Base-by-base conservation (phyloP, 805 yeast species). In the Myxozyma udenii region DNA sequence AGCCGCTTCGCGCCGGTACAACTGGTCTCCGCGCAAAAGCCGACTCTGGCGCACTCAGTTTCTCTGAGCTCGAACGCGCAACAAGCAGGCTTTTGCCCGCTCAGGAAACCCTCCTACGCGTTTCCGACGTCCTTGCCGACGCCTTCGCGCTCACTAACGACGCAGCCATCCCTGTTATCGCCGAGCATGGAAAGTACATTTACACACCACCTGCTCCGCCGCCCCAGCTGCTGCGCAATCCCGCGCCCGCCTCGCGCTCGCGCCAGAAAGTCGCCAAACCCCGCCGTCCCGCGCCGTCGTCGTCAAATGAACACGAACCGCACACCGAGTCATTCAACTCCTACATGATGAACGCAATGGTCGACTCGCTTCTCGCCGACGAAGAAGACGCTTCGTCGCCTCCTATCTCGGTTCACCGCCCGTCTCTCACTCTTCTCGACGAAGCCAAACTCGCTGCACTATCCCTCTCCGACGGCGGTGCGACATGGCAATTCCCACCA, bases 311-410 rank as follows among this genome's bases (percentile, higher is more conserved):
- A n/a, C n/a, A n/a, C n/a, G n/a, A n/a, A n/a, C n/a, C n/a, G n/a
- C n/a, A n/a, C 3, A n/a, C 30, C 26, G 38, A 9, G 3, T 18
- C 39, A 2, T 24, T 44, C 7, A 46, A 48, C 23, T 48, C 57
- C 28, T 30, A 40, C 26, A 56, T 54, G 55, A 49, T 54, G 52
- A 42, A 37, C 19, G 60, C 52, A 11, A 56, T 56, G 60, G 60
- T 56, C 3, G 60, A 56, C 36, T 50, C 49, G 7, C 36, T 56
- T 4, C 48, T 56, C 21, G 50, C 44, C 14, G 58, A 51, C 33
- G 55, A 41, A 16, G 33, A 9, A 28, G n/a, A n/a, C n/a, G n/a
- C n/a, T n/a, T n/a, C n/a, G n/a, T n/a, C 18, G 22, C 24, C 16
- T 3, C 18, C 18, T 21, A 26, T 28, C 32, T n/a, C n/a, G n/a